Evolutionary conservation across 805 yeast genomes (phyloP).

Genomic region (Candida suzukii): DNA sequence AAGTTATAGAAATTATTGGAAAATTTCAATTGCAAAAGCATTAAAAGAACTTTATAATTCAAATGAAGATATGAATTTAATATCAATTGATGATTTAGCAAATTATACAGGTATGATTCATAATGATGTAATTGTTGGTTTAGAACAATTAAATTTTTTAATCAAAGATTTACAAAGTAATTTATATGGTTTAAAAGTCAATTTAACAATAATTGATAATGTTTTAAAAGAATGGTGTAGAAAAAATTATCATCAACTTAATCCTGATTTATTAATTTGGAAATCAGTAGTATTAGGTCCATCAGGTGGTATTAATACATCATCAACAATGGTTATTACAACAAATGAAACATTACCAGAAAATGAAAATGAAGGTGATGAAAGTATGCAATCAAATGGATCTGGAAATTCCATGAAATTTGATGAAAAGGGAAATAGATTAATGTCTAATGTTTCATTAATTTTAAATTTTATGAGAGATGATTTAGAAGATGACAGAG

Average conservation of each 20-base stretch:
- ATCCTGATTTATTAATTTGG: slow-evolving; percentile 59
- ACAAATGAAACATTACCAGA: slow-evolving; percentile 4
- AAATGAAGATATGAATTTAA: slow-evolving; percentile 1
- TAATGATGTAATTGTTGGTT: slow-evolving; percentile 80
- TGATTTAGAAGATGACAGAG: slow-evolving; percentile 57
- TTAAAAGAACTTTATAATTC: slow-evolving; percentile 20
- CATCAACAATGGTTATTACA: slow-evolving; percentile 34
- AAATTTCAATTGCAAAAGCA: slow-evolving; percentile 48
- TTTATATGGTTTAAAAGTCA: slow-evolving; percentile 46
- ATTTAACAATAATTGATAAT: slow-evolving; percentile 34
- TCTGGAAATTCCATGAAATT: slow-evolving; percentile 7
- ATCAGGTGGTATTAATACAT: slow-evolving; percentile 74
- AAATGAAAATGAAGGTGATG: slow-evolving; percentile 2
- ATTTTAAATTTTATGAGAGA: slow-evolving; percentile 57
- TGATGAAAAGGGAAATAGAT: slow-evolving; percentile 19
- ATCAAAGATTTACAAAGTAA: slow-evolving; percentile 36
- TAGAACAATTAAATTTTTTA: slow-evolving; percentile 69
- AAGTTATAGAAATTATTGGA: slow-evolving; percentile 88
- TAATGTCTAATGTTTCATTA: slow-evolving; percentile 45
- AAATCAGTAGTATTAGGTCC: slow-evolving; percentile 81
- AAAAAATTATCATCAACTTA: slow-evolving; percentile 46
- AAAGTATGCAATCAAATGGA: not conserved
- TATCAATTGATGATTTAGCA: slow-evolving; percentile 58
- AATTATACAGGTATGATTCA: slow-evolving; percentile 77
- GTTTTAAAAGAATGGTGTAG: slow-evolving; percentile 43